Base-by-base conservation (phyloP, 192 early-diverging fungal species). In the Umbelopsis vinacea region DNA sequence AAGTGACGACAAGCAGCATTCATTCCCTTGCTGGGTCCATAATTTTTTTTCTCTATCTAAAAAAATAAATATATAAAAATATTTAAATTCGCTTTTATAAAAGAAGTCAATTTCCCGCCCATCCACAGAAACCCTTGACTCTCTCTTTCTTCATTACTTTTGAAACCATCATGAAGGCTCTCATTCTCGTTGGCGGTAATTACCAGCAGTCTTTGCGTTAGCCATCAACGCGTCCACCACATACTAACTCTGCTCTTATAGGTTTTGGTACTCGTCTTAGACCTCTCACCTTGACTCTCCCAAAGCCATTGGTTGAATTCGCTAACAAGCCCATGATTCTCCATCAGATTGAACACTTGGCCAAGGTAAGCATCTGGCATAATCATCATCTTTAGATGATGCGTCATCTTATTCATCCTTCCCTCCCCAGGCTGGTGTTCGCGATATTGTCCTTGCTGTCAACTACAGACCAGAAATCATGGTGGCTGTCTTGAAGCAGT, bases 281-380 rank as follows among this genome's bases (percentile, higher is more conserved):
- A 52, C 98, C 98, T 55, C 88, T 99, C 68, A 99, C 98, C 19
- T 86, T 99, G 70, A 92, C 97, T 48, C 86, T 96, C 53, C 98
- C 98, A 70, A 99, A 99, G 85, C 98, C 98, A 55, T 88, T 99
- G 55, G 97, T 99, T n/a, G 97, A 99, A 84, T 99, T 99, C 85
- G 95, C 94, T 35, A 99, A 99, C 88, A 93, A 89, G 82, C 97
- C 95, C 68, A 98, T 99, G 93, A 97, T 99, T 85, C 87, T 97
- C 69, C 98, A 99, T 83, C 98, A 99, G 84, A 98, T 99, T 74
- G 97, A 97, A 80, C 94, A 91, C 6, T 86, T 99, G 17, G 95
- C 92, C 47, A 92, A 97, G 93, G 97, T 97, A 86, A 63, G 24
- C 6, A 55, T 38, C 12, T 12, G 5, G 15, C 6, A 3, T 2